Percentiles rank a stretch among this genome's conserved stretches.
These are phyloP conservation scores for Cyphellophora europaea DNA, from an alignment of 2,329 filamentous ascomycete species.

Conservation along the genomic window DNA sequence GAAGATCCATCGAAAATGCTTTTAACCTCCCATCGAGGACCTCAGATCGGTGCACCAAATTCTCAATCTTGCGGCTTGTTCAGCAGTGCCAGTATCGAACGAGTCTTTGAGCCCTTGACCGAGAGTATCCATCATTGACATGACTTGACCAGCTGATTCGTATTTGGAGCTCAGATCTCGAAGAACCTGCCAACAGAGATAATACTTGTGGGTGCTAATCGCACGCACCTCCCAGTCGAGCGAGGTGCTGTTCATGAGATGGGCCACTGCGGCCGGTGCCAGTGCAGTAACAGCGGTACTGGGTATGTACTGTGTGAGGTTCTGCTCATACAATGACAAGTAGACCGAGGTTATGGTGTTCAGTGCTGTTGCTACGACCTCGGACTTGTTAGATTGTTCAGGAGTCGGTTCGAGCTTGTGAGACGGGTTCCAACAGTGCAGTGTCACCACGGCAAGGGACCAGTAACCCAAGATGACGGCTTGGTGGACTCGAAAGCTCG, in stretches of 20 bases:
- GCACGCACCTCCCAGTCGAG: slow-evolving; percentile 4
- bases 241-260: slow-evolving; percentile 11
- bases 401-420: not conserved
- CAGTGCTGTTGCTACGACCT: not conserved
- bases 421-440: not conserved
- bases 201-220: slow-evolving; percentile 10
- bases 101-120: slow-evolving; percentile 6
- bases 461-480: not conserved
- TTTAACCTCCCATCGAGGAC: too few relatives aligned
- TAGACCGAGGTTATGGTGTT: not conserved
- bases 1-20: too few relatives aligned
- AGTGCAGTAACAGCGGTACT: slow-evolving; percentile 9
- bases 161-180: slow-evolving; percentile 8
- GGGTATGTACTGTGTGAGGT: slow-evolving; percentile 6
- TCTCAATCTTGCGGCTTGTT: too few relatives aligned
- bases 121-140: slow-evolving; percentile 9
- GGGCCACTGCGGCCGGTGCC: slow-evolving; percentile 8
- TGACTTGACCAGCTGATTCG: slow-evolving; percentile 7
- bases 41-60: too few relatives aligned
- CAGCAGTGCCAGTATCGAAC: not conserved
- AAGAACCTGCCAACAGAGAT: slow-evolving; percentile 12
- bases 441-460: not conserved
- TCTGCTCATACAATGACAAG: slow-evolving; percentile 5
- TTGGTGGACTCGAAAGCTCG: not conserved
- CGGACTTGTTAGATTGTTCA: not conserved